Percentiles rank a stretch among this genome's conserved stretches.
Conservation (phyloP, 2,329 filamentous ascomycete species). For the Coniochaeta prunicola region DNA sequence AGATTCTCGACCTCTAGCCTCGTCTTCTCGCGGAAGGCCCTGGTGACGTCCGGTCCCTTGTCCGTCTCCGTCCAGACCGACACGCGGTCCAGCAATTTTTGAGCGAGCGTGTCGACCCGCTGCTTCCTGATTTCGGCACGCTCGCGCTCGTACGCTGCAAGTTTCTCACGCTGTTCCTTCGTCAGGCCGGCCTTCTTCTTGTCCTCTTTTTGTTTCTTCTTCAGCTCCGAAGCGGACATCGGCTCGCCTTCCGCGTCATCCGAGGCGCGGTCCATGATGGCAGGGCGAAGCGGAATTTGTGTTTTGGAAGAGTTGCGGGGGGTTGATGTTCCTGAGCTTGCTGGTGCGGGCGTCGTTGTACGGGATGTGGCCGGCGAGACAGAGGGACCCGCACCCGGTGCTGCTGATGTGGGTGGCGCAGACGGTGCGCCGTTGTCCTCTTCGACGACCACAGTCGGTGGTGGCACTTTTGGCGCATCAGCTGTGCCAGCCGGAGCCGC, state of each 20-base stretch:
- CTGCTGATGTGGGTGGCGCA: constrained; percentile 12
- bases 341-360: constrained; percentile 30
- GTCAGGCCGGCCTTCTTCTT: constrained; percentile 83
- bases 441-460: constrained; percentile 33
- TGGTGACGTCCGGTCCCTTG: constrained; percentile 76
- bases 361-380: constrained; percentile 34
- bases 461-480: constrained; percentile 11
- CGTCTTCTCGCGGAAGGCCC: constrained; percentile 89
- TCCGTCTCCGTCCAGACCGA: constrained; percentile 97
- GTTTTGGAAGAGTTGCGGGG: constrained; percentile 25
- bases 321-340: constrained; percentile 30
- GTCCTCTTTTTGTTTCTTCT: constrained; percentile 50
- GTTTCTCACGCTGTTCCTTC: constrained; percentile 89
- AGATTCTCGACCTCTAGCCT: constrained; percentile 92
- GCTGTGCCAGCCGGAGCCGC: constrained; percentile 18
- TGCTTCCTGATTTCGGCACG: constrained; percentile 75
- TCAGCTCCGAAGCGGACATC: constrained; percentile 61
- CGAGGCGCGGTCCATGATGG: constrained; percentile 75
- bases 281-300: constrained; percentile 69
- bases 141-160: constrained; percentile 83
- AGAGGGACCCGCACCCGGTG: constrained; percentile 16
- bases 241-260: constrained; percentile 69
- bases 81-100: constrained; percentile 83
- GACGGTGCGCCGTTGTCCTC: constrained; percentile 22
- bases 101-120: constrained; percentile 74